phyloP scores from a whole-genome alignment of 352 stramenopile species.

The Pythium volutum region DNA sequence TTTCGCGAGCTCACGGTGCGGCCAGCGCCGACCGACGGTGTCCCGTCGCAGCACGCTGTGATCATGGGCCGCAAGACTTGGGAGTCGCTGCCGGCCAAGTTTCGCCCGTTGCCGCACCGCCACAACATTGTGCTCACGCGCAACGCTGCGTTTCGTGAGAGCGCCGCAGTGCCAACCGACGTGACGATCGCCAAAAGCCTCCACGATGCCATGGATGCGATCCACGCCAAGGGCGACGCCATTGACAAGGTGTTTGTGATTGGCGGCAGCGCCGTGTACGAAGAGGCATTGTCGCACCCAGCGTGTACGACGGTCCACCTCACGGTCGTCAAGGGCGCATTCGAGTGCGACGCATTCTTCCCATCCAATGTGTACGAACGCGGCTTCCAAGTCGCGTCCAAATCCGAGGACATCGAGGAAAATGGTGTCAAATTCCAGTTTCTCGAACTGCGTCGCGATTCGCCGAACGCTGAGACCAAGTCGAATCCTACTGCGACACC shows the following conservation, averaged over 20 bases:
- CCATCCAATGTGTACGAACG: slow-evolving; percentile 62
- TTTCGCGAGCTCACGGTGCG: slow-evolving; percentile 93
- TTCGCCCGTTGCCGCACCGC: slow-evolving; percentile 92
- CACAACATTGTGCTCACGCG: slow-evolving; percentile 96
- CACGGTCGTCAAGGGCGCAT: slow-evolving; percentile 85
- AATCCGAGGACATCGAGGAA: slow-evolving; percentile 66
- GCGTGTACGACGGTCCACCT: slow-evolving; percentile 88
- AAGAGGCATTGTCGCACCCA: slow-evolving; percentile 85
- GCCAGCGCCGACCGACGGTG: slow-evolving; percentile 3
- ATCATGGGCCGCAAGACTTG: slow-evolving; percentile 99
- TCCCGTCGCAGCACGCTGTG: slow-evolving; percentile 92
- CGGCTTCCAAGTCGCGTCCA: slow-evolving; percentile 42
- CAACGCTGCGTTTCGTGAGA: slow-evolving; percentile 51
- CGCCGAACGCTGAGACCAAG: slow-evolving; percentile 10
- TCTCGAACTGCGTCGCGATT: slow-evolving; percentile 48
- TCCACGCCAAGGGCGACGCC: slow-evolving; percentile 58
- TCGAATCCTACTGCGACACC: slow-evolving; percentile 14
- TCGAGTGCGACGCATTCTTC: slow-evolving; percentile 94
- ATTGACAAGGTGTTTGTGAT: slow-evolving; percentile 97
- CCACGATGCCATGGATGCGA: slow-evolving; percentile 86
- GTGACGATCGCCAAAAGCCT: slow-evolving; percentile 90
- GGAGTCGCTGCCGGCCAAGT: slow-evolving; percentile 96
- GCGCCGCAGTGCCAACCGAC: slow-evolving; percentile 45
- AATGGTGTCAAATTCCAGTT: slow-evolving; percentile 82
- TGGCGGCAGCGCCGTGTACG: slow-evolving; percentile 94